phyloP scores from a whole-genome alignment of 1,284 basidiomycete species.

The Moesziomyces globuligerus region DNA sequence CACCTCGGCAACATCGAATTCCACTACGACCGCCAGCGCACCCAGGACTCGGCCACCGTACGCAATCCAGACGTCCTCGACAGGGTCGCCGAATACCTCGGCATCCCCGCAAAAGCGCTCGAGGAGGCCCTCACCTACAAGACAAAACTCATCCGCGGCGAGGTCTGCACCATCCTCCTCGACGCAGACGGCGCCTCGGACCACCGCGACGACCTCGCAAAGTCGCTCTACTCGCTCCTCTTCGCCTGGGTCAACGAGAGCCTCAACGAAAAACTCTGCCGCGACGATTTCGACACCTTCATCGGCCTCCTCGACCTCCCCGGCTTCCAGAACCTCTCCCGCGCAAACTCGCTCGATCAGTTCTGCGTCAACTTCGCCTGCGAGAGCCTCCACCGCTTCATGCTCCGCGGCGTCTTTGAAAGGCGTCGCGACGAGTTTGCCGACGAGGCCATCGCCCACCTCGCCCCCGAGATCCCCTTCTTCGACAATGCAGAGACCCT shows the following conservation, averaged over 20 bases:
- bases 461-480: conserved; percentile 79
- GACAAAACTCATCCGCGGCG: conserved; percentile 90
- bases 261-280: conserved; percentile 84
- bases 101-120: conserved; percentile 79
- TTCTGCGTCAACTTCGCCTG: conserved; percentile 96
- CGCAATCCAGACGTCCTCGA: conserved; percentile 74
- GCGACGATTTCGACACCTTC: conserved; percentile 73
- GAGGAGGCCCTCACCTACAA: conserved; percentile 90
- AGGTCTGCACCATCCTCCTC: conserved; percentile 94
- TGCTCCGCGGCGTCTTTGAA: conserved; percentile 83
- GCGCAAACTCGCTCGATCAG: conserved; percentile 89
- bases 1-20: conserved; percentile 97
- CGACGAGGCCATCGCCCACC: conserved; percentile 80
- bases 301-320: conserved; percentile 96
- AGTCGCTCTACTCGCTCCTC: conserved; percentile 89
- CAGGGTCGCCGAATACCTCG: conserved; percentile 89
- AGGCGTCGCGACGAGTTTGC: conserved; percentile 81
- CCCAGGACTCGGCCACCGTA: conserved; percentile 61
- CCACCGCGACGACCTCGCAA: conserved; percentile 91
- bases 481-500: conserved; percentile 93
- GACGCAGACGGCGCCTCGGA: conserved; percentile 91
- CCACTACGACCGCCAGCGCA: conserved; percentile 68
- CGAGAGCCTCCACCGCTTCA: conserved; percentile 86
- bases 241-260: conserved; percentile 97
- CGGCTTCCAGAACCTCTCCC: conserved; percentile 76